These are phyloP conservation scores for Globisporangium apiculatum DNA, from an alignment of 352 stramenopile genomes.

Conservation along the genomic window DNA sequence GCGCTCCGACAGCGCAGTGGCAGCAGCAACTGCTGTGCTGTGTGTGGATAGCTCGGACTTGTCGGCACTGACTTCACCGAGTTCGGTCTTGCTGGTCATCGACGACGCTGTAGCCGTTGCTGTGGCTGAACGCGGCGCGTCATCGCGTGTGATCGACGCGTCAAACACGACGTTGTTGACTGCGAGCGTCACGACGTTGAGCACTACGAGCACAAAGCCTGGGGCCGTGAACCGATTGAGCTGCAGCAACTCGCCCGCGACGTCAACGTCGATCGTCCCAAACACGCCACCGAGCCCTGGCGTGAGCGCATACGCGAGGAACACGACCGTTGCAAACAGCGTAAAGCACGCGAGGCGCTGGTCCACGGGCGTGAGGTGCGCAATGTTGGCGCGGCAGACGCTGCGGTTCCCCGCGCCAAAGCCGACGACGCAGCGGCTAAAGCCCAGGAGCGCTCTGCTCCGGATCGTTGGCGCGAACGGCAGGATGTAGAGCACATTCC, in stretches of 20 bases:
- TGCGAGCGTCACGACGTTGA: conserved; percentile 43
- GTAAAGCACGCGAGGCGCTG: conserved; percentile 60
- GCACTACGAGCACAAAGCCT: conserved; percentile 36
- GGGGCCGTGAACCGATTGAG: conserved; percentile 58
- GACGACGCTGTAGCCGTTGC: background rate
- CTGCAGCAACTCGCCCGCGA: conserved; percentile 29
- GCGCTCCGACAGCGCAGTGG: conserved; percentile 18
- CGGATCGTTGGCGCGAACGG: conserved; percentile 28
- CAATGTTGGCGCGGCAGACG: conserved; percentile 65
- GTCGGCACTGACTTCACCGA: background rate
- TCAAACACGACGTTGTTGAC: conserved; percentile 47
- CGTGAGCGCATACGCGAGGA: conserved; percentile 63
- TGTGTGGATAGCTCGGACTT: background rate
- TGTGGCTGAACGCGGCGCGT: conserved; percentile 19
- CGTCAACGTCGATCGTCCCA: conserved; percentile 25
- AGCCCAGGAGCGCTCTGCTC: conserved; percentile 30
- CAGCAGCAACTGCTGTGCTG: background rate
- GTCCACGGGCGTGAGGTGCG: conserved; percentile 47
- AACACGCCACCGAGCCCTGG: conserved; percentile 51
- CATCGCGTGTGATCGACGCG: conserved; percentile 27
- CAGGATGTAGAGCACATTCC: conserved; percentile 56
- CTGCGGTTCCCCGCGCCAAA: conserved; percentile 68
- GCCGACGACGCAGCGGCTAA: conserved; percentile 60
- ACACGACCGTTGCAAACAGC: conserved; percentile 59
- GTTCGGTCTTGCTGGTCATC: background rate